Evolutionary conservation across 208 protist species (phyloP), one percentile per base, ranked within the genome.

Genomic region (Acanthamoeba lenticulata): DNA sequence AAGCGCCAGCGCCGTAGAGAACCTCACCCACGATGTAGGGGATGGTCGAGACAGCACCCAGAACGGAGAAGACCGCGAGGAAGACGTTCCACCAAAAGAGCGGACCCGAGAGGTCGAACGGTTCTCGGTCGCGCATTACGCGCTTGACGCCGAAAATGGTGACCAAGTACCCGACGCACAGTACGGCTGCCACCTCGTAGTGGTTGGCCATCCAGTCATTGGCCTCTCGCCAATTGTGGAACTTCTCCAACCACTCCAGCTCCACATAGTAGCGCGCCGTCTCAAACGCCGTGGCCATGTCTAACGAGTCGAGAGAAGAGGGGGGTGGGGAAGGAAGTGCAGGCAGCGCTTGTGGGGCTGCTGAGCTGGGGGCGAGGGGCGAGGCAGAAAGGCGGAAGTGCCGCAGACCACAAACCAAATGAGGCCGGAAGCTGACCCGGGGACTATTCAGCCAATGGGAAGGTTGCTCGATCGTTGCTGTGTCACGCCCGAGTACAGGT

Each of bases 71-170:
- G 74, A 96, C 47, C 52, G 97, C 96, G 24, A 98, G 96, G 0
- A 96, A 29, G 15, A 97, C 77, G 83, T 98, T 98, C 98, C 98
- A 98, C 17, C 97, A 2, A n/a, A 92, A 95, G 81, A 97, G 97
- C 13, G 96, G 62, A 1, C 49, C 55, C 0, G 94, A 88, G 36
- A 98, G 95, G 77, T 97, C 94, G 89, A 97, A 95, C 27, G 98
- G 94, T 34, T 89, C 62, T n/a, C 97, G 96, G 91, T 96, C 85
- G 32, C 96, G 90, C 98, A 98, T 98, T 9, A 47, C 32, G 11
- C 85, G 55, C 45, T 91, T 6, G 7, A 69, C 1, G 55, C 0
- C 45, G 52, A 91, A 91, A 34, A 91, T 72, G 85, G n/a, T 52
- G 1, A 91, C 55, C 5, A 91, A 4, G 85, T 91, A 91, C 32